Base-by-base conservation (phyloP, 441 rosid genomes). In the Euphorbia corollata region DNA sequence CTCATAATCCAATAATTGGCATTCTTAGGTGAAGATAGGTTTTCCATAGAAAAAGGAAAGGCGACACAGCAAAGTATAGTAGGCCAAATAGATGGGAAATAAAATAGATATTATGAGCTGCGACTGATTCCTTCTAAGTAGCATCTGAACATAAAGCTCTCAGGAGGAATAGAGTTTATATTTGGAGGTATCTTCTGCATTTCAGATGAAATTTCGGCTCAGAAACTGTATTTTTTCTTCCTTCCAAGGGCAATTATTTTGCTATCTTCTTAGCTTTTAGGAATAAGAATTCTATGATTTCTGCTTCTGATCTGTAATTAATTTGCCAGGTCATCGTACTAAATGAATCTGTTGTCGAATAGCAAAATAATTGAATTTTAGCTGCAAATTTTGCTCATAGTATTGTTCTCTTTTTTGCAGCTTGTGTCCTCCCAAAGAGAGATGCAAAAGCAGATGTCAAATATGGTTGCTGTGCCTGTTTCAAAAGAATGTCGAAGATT, bases 401-500 rank as follows among this genome's bases (percentile, higher is more conserved):
- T 59, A 8, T 56, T 73, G 8, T 41, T 61, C 22, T 32, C n/a
- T 71, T 57, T 53, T 77, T 72, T 81, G 69, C 85, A 88, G 98
- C 55, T 91, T 57, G 39, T 87, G 81, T 68, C 71, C 43, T 68
- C 79, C 54, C 96, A 86, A 74, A 91, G 78, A 75, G 98, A 89
- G 74, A 75, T 85, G 89, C 88, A 87, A 81, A 89, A 76, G 72
- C 97, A 89, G 73, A 77, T 89, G 77, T 68, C 82, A 39, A 88
- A 75, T 72, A 76, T 81, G 72, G 84, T 86, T 68, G 83, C 67
- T 60, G 71, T 77, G 30, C 81, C 88, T 7, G 73, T 86, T 38
- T 70, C 80, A 16, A 86, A 87, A 80, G 97, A 91, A 82, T 80
- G 88, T 60, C 86, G 76, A 82, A 83, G 89, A 76, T 71, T 91